Percentiles rank a stretch among this genome's conserved stretches.
Evolutionary conservation across 805 yeast species (phyloP).

Genomic region (Candida sanyiensis): DNA sequence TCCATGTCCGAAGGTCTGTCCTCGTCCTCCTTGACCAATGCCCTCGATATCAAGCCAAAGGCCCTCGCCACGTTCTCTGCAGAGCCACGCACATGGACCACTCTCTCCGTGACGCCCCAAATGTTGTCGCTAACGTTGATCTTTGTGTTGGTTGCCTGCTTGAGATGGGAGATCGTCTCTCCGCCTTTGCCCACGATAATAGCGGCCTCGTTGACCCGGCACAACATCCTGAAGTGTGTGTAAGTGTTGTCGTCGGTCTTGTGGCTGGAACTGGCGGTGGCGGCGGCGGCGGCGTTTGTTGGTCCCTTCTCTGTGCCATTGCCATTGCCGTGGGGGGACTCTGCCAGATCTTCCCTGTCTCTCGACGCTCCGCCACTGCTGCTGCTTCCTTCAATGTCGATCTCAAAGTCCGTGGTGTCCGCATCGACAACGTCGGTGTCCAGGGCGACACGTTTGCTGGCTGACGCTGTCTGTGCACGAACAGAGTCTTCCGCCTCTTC

Average conservation of each 20-base stretch:
- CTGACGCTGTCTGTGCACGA: conserved; percentile 39
- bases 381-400: conserved; percentile 9
- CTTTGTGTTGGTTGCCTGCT: conserved; percentile 56
- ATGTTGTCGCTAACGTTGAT: conserved; percentile 70
- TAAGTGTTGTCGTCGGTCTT: conserved; percentile 50
- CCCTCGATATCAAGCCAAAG: conserved; percentile 65
- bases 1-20: conserved; percentile 53
- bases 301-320: conserved; percentile 6
- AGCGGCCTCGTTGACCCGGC: conserved; percentile 72
- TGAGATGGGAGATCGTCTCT: conserved; percentile 59
- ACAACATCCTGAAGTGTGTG: conserved; percentile 67
- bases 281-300: not conserved
- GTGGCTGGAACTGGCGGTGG: no score
- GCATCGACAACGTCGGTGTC: conserved; percentile 51
- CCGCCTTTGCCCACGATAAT: conserved; percentile 76
- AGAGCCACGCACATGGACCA: conserved; percentile 66
- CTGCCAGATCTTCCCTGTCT: no score
- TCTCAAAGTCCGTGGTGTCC: conserved; percentile 8
- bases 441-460: conserved; percentile 63
- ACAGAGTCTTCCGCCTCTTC: conserved; percentile 17
- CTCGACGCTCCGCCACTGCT: conserved; percentile 10
- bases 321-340: conserved; percentile 3
- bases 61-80: conserved; percentile 79
- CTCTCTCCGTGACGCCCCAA: conserved; percentile 67
- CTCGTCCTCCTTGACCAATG: conserved; percentile 60